A percentile compares a stretch with the other conserved stretches of the same genome.
Conservation (phyloP, 495 filamentous ascomycete species). For the Geopyxis carbonaria region DNA sequence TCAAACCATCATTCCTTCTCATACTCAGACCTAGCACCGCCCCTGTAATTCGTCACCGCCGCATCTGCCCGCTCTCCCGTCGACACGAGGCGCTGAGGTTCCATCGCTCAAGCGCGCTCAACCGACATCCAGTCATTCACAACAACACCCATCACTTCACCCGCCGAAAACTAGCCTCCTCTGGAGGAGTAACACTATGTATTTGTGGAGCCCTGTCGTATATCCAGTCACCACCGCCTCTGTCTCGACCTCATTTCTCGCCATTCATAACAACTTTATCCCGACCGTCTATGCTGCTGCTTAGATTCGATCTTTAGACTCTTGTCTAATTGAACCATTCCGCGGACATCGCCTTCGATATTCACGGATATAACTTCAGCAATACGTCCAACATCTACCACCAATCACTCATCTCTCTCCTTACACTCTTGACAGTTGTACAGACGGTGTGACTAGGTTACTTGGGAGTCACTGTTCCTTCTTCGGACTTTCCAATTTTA, state of each 20-base stretch:
- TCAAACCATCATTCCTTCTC: too few relatives aligned
- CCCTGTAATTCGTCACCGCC: slow-evolving; percentile 12
- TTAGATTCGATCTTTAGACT: slow-evolving; percentile 3
- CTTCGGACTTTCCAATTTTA: slow-evolving; percentile 1
- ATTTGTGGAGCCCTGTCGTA: slow-evolving; percentile 19
- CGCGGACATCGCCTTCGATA: background rate
- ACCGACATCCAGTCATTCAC: slow-evolving; percentile 20
- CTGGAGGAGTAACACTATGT: slow-evolving; percentile 24
- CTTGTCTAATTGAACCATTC: slow-evolving; percentile 1
- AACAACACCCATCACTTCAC: slow-evolving; percentile 23
- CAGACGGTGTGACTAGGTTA: slow-evolving; percentile 4
- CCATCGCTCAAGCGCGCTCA: slow-evolving; percentile 11
- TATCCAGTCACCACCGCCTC: slow-evolving; percentile 21
- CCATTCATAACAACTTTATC: too few relatives aligned
- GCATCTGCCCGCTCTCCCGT: slow-evolving; percentile 8
- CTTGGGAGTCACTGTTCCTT: slow-evolving; percentile 6
- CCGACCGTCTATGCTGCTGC: slow-evolving; percentile 1
- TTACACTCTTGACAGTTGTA: too few relatives aligned
- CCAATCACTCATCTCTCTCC: too few relatives aligned
- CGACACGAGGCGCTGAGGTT: slow-evolving; percentile 22
- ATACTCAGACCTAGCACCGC: slow-evolving; percentile 14
- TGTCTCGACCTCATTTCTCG: slow-evolving; percentile 5
- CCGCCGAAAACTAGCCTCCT: slow-evolving; percentile 21
- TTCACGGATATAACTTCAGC: too few relatives aligned
- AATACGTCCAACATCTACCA: too few relatives aligned